These are phyloP conservation scores for Colletotrichum sp. DNA, from an alignment of 2,329 filamentous ascomycete genomes.

Conservation along the genomic window DNA sequence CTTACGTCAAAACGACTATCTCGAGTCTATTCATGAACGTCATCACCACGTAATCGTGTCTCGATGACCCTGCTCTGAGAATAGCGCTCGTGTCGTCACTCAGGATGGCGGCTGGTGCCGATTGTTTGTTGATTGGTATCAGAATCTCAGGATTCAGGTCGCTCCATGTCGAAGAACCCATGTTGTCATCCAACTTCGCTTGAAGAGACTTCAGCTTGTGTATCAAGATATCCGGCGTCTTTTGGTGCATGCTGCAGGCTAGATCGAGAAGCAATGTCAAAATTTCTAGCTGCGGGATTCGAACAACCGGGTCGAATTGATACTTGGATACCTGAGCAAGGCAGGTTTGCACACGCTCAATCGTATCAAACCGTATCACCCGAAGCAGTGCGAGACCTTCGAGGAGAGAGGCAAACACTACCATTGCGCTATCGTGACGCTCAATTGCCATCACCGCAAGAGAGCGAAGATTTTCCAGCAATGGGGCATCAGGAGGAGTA, in stretches of 20 bases:
- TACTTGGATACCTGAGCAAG: slow-evolving; percentile 76
- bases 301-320: slow-evolving; percentile 68
- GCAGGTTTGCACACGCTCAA: slow-evolving; percentile 75
- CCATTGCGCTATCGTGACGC: slow-evolving; percentile 67
- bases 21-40: slow-evolving; percentile 67
- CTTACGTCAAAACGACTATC: slow-evolving; percentile 60
- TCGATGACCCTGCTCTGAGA: slow-evolving; percentile 50
- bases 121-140: slow-evolving; percentile 60
- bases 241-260: slow-evolving; percentile 70
- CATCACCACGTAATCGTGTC: slow-evolving; percentile 62
- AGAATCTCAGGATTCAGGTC: slow-evolving; percentile 53
- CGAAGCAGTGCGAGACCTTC: slow-evolving; percentile 75
- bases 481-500: slow-evolving; percentile 64
- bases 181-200: slow-evolving; percentile 62
- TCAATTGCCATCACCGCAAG: slow-evolving; percentile 65
- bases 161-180: slow-evolving; percentile 49
- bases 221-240: slow-evolving; percentile 59
- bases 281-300: slow-evolving; percentile 70
- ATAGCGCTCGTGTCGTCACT: slow-evolving; percentile 63
- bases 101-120: slow-evolving; percentile 53
- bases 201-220: slow-evolving; percentile 70
- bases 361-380: slow-evolving; percentile 65
- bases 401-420: slow-evolving; percentile 68
- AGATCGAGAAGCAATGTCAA: slow-evolving; percentile 73
- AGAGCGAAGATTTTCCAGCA: slow-evolving; percentile 72